Conservation (phyloP, 2,329 filamentous ascomycete genomes). For the Mycosphaerella arachidis region DNA sequence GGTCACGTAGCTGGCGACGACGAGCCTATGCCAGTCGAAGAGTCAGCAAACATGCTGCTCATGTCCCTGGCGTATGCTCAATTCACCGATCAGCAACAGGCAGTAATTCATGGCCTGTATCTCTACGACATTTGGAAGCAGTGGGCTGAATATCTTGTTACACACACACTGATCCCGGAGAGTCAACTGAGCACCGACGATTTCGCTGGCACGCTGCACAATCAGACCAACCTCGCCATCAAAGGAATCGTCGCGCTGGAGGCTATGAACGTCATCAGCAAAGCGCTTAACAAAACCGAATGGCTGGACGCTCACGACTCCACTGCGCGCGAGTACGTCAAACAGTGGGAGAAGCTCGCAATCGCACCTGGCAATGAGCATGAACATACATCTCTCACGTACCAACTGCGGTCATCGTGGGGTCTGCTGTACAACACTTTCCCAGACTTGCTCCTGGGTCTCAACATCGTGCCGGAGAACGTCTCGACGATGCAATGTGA, state of each 20-base stretch:
- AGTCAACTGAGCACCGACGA: constrained; percentile 54
- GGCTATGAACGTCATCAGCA: constrained; percentile 21
- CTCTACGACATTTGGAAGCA: constrained; percentile 47
- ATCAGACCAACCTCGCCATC: constrained; percentile 36
- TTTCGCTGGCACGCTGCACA: constrained; percentile 51
- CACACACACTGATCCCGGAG: constrained; percentile 49
- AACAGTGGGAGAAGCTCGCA: constrained; percentile 3
- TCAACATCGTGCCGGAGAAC: constrained; percentile 21
- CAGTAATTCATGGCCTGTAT: constrained; percentile 36
- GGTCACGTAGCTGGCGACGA: constrained; percentile 33
- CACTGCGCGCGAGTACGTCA: neutral
- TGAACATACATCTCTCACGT: constrained; percentile 7
- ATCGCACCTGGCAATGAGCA: constrained; percentile 8
- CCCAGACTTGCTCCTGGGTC: constrained; percentile 26
- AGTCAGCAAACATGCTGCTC: constrained; percentile 51
- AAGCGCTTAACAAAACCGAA: neutral
- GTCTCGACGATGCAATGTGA: constrained; percentile 30
- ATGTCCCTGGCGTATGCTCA: constrained; percentile 56
- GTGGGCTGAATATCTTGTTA: constrained; percentile 50
- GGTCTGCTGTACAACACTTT: constrained; percentile 31
- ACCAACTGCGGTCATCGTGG: constrained; percentile 10
- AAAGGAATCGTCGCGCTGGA: constrained; percentile 32
- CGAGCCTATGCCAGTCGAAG: constrained; percentile 44
- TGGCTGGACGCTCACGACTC: neutral
- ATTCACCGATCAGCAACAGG: constrained; percentile 46